Evolutionary conservation across 768 basidiomycete genomes (phyloP).

Genomic region (Floccularia luteovirens): DNA sequence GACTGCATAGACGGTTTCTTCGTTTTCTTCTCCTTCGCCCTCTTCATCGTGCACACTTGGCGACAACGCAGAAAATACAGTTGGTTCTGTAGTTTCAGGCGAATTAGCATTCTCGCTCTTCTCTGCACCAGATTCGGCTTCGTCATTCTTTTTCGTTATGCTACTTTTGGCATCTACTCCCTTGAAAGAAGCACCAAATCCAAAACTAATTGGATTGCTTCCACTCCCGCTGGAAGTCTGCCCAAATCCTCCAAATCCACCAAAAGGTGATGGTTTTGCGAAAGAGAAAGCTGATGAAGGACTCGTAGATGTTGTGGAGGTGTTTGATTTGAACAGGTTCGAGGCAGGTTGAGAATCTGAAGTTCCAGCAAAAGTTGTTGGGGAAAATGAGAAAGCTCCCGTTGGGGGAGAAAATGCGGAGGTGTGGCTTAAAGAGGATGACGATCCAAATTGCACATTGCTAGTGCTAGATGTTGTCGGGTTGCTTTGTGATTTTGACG

Average conservation of each 20-base stretch:
- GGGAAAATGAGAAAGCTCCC: too few species aligned
- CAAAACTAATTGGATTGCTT: conserved; percentile 60
- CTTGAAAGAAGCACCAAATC: conserved; percentile 36
- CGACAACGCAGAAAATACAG: too few species aligned
- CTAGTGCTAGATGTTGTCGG: too few species aligned
- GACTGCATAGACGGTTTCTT: conserved; percentile 54
- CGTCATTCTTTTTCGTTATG: conserved; percentile 13
- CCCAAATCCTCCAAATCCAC: conserved; percentile 24
- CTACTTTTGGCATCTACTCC: conserved; percentile 11
- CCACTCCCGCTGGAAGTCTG: conserved; percentile 37
- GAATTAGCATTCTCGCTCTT: conserved; percentile 11
- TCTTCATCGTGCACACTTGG: conserved; percentile 51
- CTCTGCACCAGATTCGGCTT: conserved; percentile 15
- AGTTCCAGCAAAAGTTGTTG: too few species aligned
- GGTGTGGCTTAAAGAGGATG: too few species aligned
- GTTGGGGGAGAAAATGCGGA: too few species aligned
- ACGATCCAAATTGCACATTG: too few species aligned
- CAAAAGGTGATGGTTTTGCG: conserved; percentile 14
- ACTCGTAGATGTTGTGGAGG: too few species aligned
- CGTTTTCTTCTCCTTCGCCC: conserved; percentile 78
- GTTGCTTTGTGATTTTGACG: too few species aligned
- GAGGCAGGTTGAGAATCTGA: conserved; percentile 2
- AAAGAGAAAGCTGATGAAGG: too few species aligned
- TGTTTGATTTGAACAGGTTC: conserved; percentile 11
- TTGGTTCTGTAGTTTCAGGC: too few species aligned